Evolutionary conservation across 331 rosid species (phyloP).

Genomic region (Malus hybrid): DNA sequence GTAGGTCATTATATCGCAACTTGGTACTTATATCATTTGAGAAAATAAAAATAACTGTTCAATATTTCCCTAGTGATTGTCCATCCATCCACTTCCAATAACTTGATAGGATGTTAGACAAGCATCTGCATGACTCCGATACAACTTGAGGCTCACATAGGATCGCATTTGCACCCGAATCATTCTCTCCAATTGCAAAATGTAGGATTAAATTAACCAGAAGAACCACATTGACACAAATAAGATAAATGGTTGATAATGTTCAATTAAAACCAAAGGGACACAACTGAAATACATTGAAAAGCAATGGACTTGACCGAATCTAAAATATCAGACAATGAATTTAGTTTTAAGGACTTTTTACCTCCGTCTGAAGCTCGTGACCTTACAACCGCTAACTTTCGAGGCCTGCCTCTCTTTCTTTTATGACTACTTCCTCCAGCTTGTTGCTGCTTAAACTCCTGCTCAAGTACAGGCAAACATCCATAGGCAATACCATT

Average conservation of each 20-base stretch:
- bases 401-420: constrained; percentile 49
- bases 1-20: not conserved
- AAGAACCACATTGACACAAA: not conserved
- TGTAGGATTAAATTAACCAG: not conserved
- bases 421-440: constrained; percentile 29
- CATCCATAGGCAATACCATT: not conserved
- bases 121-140: not conserved
- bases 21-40: not conserved
- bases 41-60: not conserved
- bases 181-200: not conserved
- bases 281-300: not conserved
- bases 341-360: not conserved
- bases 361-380: constrained; percentile 28
- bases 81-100: not conserved
- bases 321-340: not conserved
- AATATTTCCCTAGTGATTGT: not conserved
- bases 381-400: constrained; percentile 3
- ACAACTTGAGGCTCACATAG: not conserved
- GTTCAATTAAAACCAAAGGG: not conserved
- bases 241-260: not conserved
- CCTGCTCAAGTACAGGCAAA: constrained; percentile 21
- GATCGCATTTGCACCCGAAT: not conserved
- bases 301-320: not conserved
- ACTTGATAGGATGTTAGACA: not conserved
- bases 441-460: constrained; percentile 21